phyloP scores from a whole-genome alignment of 805 yeast species.

The Komagataella populi region DNA sequence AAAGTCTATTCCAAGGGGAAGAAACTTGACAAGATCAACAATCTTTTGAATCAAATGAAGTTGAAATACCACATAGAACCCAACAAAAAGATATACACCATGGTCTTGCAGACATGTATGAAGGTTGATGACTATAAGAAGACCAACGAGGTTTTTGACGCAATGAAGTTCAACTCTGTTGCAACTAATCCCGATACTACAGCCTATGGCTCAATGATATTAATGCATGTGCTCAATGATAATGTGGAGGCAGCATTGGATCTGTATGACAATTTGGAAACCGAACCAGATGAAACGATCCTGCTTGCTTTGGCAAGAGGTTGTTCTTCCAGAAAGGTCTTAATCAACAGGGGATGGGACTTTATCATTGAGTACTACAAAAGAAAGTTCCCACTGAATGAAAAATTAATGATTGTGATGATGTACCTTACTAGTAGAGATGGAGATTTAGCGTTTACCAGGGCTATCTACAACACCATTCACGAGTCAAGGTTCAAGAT shows the following conservation, averaged over 20 bases:
- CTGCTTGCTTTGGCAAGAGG: conserved; percentile 53
- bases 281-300: conserved; percentile 27
- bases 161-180: conserved; percentile 68
- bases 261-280: conserved; percentile 55
- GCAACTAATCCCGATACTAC: conserved; percentile 51
- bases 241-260: conserved; percentile 68
- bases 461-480: conserved; percentile 49
- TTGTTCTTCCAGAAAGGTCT: conserved; percentile 38
- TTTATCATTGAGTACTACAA: conserved; percentile 53
- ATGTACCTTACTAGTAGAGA: conserved; percentile 66
- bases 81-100: conserved; percentile 33
- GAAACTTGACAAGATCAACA: conserved; percentile 24
- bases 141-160: conserved; percentile 65
- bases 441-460: conserved; percentile 59
- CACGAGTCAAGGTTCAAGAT: conserved; percentile 16
- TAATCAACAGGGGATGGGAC: conserved; percentile 59
- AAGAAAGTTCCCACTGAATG: conserved; percentile 15
- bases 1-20: conserved; percentile 29
- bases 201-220: conserved; percentile 62
- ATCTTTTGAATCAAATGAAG: conserved; percentile 23
- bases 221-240: conserved; percentile 45
- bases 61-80: conserved; percentile 23
- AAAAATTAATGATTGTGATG: conserved; percentile 49
- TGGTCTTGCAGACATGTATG: conserved; percentile 48
- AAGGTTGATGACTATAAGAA: conserved; percentile 34